Percentiles rank a stretch among this genome's conserved stretches.
Evolutionary conservation across 2,329 filamentous ascomycete genomes (phyloP).

Genomic region (Tolypocladium amazonense): DNA sequence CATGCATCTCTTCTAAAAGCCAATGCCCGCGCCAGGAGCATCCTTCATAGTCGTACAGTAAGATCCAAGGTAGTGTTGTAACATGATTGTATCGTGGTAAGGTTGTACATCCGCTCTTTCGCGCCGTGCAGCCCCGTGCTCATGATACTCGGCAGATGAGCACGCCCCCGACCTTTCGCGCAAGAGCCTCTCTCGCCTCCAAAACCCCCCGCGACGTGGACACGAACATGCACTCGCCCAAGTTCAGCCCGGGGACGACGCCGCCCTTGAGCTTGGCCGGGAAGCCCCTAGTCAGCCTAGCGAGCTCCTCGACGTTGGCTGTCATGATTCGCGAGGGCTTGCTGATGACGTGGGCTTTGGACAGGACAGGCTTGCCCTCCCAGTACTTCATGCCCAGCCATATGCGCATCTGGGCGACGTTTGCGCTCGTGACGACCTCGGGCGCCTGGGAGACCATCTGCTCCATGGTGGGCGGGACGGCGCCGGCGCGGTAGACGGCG

Average conservation of each 20-base stretch:
- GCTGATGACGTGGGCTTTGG: conserved; percentile 53
- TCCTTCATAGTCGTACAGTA: background rate
- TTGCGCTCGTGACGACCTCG: conserved; percentile 53
- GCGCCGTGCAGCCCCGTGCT: conserved; percentile 4
- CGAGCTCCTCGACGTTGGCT: conserved; percentile 51
- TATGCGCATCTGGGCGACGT: conserved; percentile 63
- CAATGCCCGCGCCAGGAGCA: background rate
- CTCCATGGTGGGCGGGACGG: conserved; percentile 38
- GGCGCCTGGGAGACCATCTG: conserved; percentile 34
- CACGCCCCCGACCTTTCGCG: conserved; percentile 70
- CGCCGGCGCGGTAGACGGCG: conserved; percentile 62
- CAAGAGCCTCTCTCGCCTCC: conserved; percentile 73
- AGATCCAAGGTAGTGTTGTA: background rate
- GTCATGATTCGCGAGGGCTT: conserved; percentile 66
- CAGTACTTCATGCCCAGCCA: conserved; percentile 91
- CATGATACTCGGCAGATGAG: conserved; percentile 60
- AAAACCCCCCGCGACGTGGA: conserved; percentile 68
- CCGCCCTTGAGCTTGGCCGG: conserved; percentile 47
- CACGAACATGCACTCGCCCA: conserved; percentile 77
- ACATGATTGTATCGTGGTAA: background rate
- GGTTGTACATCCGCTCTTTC: background rate
- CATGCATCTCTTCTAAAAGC: background rate
- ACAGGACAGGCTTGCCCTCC: conserved; percentile 70
- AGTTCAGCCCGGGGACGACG: conserved; percentile 60
- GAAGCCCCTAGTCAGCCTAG: conserved; percentile 57